These are phyloP conservation scores for Atkinsonella hypoxylon DNA, from an alignment of 2,329 filamentous ascomycete genomes.

Conservation along the genomic window DNA sequence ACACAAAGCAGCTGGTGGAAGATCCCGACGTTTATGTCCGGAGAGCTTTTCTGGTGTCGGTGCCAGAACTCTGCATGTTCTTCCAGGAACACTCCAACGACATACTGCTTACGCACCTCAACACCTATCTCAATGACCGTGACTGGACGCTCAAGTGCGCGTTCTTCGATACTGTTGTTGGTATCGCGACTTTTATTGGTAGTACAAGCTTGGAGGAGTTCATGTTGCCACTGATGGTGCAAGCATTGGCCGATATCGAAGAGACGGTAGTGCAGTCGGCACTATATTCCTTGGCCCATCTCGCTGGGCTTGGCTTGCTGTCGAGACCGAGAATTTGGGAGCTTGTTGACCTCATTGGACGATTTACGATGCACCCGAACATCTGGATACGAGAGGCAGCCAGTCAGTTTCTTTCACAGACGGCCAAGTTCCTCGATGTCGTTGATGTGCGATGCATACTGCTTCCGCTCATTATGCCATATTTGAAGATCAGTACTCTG, in stretches of 20 bases:
- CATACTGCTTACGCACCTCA: constrained; percentile 89
- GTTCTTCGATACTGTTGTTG: constrained; percentile 91
- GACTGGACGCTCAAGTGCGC: constrained; percentile 96
- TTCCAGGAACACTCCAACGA: constrained; percentile 91
- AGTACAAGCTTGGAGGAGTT: constrained; percentile 87
- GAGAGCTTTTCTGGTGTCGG: constrained; percentile 81
- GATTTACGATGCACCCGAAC: constrained; percentile 89
- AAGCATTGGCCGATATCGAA: constrained; percentile 84
- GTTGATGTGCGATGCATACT: constrained; percentile 80
- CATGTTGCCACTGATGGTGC: constrained; percentile 89
- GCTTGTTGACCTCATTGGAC: constrained; percentile 67
- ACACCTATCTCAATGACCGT: constrained; percentile 91
- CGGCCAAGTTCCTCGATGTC: constrained; percentile 60
- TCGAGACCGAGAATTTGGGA: constrained; percentile 80
- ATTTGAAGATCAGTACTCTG: constrained; percentile 61
- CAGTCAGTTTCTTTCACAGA: constrained; percentile 67
- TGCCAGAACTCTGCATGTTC: constrained; percentile 86
- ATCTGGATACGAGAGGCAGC: constrained; percentile 90
- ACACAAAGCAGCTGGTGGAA: constrained; percentile 82
- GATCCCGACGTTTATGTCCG: constrained; percentile 78
- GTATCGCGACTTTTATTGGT: constrained; percentile 82
- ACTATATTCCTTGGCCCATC: constrained; percentile 73
- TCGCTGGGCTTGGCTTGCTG: constrained; percentile 79
- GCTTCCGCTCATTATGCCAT: constrained; percentile 67
- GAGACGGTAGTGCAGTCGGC: constrained; percentile 90